Conservation (phyloP, 2,329 filamentous ascomycete species). For the Aureobasidium sp. region DNA sequence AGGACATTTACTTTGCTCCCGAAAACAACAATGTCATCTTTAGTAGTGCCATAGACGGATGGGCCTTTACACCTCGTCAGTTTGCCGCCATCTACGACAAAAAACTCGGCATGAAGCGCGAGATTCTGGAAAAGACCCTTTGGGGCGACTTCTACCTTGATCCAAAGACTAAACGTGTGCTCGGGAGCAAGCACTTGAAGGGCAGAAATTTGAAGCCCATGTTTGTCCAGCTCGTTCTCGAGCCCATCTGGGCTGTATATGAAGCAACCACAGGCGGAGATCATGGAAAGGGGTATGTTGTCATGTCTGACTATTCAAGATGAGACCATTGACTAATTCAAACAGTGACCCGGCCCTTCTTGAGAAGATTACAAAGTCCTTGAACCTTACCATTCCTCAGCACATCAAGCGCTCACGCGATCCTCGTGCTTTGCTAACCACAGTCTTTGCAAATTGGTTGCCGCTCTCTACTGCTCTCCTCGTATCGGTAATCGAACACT, state of each 20-base stretch:
- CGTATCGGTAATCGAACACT: constrained; percentile 86
- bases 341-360: constrained; percentile 65
- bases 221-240: constrained; percentile 93
- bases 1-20: constrained; percentile 95
- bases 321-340: not conserved
- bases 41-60: constrained; percentile 95
- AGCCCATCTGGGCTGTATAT: constrained; percentile 95
- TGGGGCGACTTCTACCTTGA: constrained; percentile 98
- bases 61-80: constrained; percentile 94
- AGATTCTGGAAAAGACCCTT: constrained; percentile 80
- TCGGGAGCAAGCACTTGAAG: constrained; percentile 86
- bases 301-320: not conserved
- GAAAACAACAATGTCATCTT: constrained; percentile 99
- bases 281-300: constrained; percentile 66
- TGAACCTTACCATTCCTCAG: constrained; percentile 74
- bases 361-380: constrained; percentile 91
- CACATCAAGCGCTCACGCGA: constrained; percentile 80
- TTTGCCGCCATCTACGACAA: constrained; percentile 92
- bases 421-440: constrained; percentile 71
- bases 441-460: constrained; percentile 83
- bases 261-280: constrained; percentile 78
- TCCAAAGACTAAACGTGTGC: constrained; percentile 89
- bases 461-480: constrained; percentile 86
- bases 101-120: constrained; percentile 90
- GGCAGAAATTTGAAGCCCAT: constrained; percentile 87